Evolutionary conservation across 2,329 filamentous ascomycete genomes (phyloP).

Genomic region (Hypomyces perniciosus): DNA sequence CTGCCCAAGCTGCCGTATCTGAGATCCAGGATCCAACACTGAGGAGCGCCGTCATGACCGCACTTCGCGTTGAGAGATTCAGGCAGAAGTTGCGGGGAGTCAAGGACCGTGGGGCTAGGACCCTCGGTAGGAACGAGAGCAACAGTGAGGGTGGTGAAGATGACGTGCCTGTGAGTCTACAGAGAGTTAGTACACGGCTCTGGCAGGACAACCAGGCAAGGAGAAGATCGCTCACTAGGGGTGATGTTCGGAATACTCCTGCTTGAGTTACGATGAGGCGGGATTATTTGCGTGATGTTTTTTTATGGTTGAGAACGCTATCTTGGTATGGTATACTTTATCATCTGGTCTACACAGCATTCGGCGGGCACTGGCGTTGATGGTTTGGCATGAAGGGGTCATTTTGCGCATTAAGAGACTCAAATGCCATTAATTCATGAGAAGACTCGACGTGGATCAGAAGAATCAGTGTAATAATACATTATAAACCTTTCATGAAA

Average conservation of each 20-base stretch:
- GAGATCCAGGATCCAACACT: conserved; percentile 8
- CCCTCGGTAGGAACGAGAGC: not conserved
- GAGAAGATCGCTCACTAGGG: conserved; percentile 15
- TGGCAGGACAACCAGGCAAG: conserved; percentile 26
- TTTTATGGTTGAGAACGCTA: not conserved
- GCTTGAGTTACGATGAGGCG: conserved; percentile 12
- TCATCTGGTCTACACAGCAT: not conserved
- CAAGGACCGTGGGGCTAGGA: conserved; percentile 17
- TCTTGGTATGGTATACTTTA: not conserved
- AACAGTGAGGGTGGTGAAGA: conserved; percentile 26
- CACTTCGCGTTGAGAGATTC: conserved; percentile 11
- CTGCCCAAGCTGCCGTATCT: conserved; percentile 3
- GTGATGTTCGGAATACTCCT: not conserved
- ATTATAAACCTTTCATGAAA: no score
- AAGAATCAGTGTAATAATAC: no score
- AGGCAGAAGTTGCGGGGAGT: conserved; percentile 15
- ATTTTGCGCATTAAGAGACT: no score
- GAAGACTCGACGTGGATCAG: no score
- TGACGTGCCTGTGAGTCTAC: conserved; percentile 40
- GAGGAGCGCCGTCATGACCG: conserved; percentile 12
- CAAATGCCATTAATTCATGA: no score
- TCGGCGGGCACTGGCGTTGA: no score
- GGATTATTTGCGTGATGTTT: not conserved
- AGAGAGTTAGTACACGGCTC: conserved; percentile 39
- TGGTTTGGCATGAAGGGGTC: no score